phyloP scores from a whole-genome alignment of 2,329 filamentous ascomycete species.

The Fusarium mangiferae region DNA sequence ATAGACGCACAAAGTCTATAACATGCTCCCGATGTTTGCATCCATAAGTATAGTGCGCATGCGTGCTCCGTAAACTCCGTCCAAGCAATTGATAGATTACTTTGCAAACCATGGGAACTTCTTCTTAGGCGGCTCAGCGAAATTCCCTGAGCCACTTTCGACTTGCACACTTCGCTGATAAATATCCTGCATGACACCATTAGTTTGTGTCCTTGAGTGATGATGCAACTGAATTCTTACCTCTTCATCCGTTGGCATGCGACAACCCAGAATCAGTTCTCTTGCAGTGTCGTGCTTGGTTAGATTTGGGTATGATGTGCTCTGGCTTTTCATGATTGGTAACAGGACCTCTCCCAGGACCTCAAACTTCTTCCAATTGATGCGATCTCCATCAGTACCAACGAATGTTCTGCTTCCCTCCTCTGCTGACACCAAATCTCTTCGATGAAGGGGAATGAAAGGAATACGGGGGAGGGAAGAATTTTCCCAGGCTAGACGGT shows the following conservation, averaged over 20 bases:
- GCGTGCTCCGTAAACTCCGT: conserved; percentile 44
- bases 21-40: conserved; percentile 27
- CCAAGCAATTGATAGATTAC: conserved; percentile 41
- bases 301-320: conserved; percentile 80
- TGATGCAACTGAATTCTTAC: conserved; percentile 62
- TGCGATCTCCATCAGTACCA: conserved; percentile 74
- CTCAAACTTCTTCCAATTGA: conserved; percentile 99
- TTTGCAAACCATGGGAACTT: conserved; percentile 75
- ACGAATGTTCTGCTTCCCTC: conserved; percentile 93
- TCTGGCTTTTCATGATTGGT: conserved; percentile 91
- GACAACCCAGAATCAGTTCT: conserved; percentile 82
- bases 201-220: conserved; percentile 21
- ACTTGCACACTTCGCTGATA: conserved; percentile 71
- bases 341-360: conserved; percentile 92
- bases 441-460: conserved; percentile 88
- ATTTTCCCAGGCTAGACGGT: conserved; percentile 98
- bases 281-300: conserved; percentile 75
- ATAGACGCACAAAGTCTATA: conserved; percentile 34
- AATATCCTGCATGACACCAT: conserved; percentile 62
- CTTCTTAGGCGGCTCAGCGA: conserved; percentile 65
- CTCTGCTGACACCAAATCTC: conserved; percentile 91
- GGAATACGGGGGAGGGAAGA: conserved; percentile 90
- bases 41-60: conserved; percentile 9
- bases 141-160: conserved; percentile 60
- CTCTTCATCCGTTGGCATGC: conserved; percentile 87